Percentiles rank a stretch among this genome's conserved stretches.
Conservation (phyloP, 371 early-diverging fungal genomes). For the Thermomucor indicae-seudaticae region DNA sequence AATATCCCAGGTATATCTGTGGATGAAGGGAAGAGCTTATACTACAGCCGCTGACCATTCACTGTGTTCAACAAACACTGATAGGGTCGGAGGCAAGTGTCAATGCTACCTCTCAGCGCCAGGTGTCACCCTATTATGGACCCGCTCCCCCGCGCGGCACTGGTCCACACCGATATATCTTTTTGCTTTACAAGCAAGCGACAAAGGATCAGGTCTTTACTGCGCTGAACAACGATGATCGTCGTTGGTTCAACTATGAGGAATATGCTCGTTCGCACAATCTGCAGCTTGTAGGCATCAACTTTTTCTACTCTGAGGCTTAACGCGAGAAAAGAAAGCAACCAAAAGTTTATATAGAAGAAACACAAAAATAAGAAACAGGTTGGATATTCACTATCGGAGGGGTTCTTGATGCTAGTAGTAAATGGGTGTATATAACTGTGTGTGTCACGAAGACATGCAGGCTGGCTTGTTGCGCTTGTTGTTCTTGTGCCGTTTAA, state of each 20-base stretch:
- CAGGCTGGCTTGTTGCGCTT: constrained; percentile 9
- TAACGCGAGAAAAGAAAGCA: background rate
- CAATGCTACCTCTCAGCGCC: constrained; percentile 5
- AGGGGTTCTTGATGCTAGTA: too few species aligned
- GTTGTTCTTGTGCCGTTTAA: constrained; percentile 24
- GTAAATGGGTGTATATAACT: too few species aligned
- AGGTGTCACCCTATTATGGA: constrained; percentile 45
- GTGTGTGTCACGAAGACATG: too few species aligned
- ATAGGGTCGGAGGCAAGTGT: constrained; percentile 1
- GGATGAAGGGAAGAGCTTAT: background rate
- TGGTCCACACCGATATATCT: constrained; percentile 61
- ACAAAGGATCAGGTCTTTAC: constrained; percentile 11
- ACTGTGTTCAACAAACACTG: too few species aligned
- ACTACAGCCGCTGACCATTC: too few species aligned
- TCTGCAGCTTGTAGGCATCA: constrained; percentile 53
- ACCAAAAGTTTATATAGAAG: background rate
- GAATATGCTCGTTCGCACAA: constrained; percentile 41
- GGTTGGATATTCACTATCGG: too few species aligned
- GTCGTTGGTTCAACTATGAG: constrained; percentile 43
- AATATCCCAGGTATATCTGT: constrained; percentile 45
- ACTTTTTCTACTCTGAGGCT: constrained; percentile 40
- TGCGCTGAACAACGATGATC: constrained; percentile 15
- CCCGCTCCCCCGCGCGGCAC: constrained; percentile 57
- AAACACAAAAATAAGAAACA: background rate
- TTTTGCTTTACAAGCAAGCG: constrained; percentile 56